These are phyloP conservation scores for Eutrema japonicum DNA, from an alignment of 345 rosid species.

Conservation along the genomic window DNA sequence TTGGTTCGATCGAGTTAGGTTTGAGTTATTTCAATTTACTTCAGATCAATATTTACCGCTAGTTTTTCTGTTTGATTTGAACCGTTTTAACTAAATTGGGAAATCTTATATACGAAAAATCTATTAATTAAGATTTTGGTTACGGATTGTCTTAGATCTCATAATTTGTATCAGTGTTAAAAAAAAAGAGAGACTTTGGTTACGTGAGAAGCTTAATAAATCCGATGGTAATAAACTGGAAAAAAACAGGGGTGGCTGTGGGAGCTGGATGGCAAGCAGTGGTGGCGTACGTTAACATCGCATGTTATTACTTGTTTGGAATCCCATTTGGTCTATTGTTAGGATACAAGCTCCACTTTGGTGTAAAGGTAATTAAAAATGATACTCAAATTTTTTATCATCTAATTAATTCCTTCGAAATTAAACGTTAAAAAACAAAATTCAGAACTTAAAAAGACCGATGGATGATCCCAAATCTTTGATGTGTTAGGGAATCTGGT, in stretches of 20 bases:
- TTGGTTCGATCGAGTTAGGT: background rate
- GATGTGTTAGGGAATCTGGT: constrained; percentile 70
- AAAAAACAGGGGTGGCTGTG: constrained; percentile 60
- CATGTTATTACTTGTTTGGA: constrained; percentile 73
- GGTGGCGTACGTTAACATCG: constrained; percentile 80
- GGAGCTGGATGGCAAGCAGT: constrained; percentile 82
- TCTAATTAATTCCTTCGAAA: background rate
- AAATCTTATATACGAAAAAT: too few species aligned
- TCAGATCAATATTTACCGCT: too few species aligned
- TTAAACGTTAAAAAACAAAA: background rate
- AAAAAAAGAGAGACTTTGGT: too few species aligned
- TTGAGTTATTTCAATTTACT: too few species aligned
- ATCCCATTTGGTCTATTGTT: constrained; percentile 71
- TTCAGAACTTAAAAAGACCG: background rate
- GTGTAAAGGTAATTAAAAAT: constrained; percentile 34
- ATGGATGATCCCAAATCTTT: background rate
- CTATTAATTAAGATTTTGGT: background rate
- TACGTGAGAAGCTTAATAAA: background rate
- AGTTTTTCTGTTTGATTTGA: too few species aligned
- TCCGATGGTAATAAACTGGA: background rate
- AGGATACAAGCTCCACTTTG: constrained; percentile 59
- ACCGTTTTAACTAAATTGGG: background rate
- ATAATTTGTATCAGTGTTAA: too few species aligned
- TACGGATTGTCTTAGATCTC: too few species aligned
- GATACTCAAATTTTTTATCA: background rate